Evolutionary conservation across 371 early-diverging fungal species (phyloP).

Genomic region (Polyrhizophydium stewartii): DNA sequence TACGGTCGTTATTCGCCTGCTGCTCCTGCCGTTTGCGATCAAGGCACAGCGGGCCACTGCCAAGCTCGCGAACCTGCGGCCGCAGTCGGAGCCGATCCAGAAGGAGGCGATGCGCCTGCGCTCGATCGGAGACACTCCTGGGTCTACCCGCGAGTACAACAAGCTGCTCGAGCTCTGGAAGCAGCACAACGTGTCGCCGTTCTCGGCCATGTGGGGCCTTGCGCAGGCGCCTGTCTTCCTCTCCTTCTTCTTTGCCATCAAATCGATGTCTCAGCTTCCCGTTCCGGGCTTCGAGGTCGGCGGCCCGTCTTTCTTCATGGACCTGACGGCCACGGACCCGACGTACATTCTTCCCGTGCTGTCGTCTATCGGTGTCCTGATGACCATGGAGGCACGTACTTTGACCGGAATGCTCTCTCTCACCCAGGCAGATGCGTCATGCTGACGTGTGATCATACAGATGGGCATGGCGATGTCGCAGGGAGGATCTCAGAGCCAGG

Average conservation of each 20-base stretch:
- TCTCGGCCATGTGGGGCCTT: slow-evolving; percentile 44
- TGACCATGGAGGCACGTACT: slow-evolving; percentile 72
- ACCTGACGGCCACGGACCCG: slow-evolving; percentile 79
- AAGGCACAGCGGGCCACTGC: slow-evolving; percentile 72
- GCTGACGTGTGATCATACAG: too few species aligned
- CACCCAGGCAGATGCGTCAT: not conserved
- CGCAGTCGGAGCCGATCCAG: slow-evolving; percentile 65
- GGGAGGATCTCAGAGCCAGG: not conserved
- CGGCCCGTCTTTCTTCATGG: slow-evolving; percentile 78
- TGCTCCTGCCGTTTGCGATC: slow-evolving; percentile 71
- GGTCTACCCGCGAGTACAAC: slow-evolving; percentile 45
- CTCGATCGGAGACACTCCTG: slow-evolving; percentile 50
- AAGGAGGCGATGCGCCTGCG: slow-evolving; percentile 48
- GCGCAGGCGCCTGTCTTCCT: slow-evolving; percentile 85
- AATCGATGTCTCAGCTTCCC: slow-evolving; percentile 75
- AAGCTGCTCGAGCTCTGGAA: slow-evolving; percentile 62
- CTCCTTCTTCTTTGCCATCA: slow-evolving; percentile 81
- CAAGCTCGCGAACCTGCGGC: slow-evolving; percentile 70
- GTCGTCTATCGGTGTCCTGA: slow-evolving; percentile 68
- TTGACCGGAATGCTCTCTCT: too few species aligned
- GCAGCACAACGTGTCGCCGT: slow-evolving; percentile 45
- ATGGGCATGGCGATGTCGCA: too few species aligned
- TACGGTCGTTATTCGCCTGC: slow-evolving; percentile 67
- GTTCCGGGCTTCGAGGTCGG: slow-evolving; percentile 78
- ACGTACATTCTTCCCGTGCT: slow-evolving; percentile 74